phyloP scores from a whole-genome alignment of 2,329 filamentous ascomycete genomes.

The Trichoderma gracile region DNA sequence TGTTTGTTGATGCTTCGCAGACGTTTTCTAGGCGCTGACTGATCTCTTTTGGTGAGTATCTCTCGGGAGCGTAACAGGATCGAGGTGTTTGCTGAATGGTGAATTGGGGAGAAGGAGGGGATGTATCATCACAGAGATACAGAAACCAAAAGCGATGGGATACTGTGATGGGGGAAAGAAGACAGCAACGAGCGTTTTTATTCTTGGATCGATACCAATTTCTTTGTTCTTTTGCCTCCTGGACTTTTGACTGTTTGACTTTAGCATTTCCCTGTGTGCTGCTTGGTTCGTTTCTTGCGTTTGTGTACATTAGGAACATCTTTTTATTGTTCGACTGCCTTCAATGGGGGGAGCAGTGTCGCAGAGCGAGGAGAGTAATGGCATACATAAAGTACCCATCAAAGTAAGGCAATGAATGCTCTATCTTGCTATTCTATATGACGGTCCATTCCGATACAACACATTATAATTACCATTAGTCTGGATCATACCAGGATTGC shows the following conservation, averaged over 20 bases:
- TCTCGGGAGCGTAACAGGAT: neutral
- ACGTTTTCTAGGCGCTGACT: conserved; percentile 37
- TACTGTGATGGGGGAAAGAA: neutral
- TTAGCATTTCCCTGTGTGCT: neutral
- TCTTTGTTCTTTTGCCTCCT: neutral
- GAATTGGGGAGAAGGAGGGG: neutral
- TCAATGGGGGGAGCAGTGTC: neutral
- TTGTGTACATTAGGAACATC: neutral
- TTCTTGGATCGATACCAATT: conserved; percentile 17
- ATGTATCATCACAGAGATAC: too few relatives aligned
- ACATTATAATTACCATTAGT: conserved; percentile 4
- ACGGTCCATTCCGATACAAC: neutral
- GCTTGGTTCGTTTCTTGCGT: neutral
- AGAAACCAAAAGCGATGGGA: neutral
- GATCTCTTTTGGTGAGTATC: neutral
- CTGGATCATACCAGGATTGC: neutral
- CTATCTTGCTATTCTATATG: neutral
- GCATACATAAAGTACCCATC: neutral
- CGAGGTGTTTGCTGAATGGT: neutral
- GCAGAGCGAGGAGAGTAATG: neutral
- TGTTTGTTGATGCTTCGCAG: conserved; percentile 52
- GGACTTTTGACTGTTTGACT: neutral
- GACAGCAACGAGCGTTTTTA: conserved; percentile 9
- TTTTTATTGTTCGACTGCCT: neutral
- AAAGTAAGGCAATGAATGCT: neutral